phyloP scores from a whole-genome alignment of 169 alveolate species.

The Plasmodium coatneyi region DNA sequence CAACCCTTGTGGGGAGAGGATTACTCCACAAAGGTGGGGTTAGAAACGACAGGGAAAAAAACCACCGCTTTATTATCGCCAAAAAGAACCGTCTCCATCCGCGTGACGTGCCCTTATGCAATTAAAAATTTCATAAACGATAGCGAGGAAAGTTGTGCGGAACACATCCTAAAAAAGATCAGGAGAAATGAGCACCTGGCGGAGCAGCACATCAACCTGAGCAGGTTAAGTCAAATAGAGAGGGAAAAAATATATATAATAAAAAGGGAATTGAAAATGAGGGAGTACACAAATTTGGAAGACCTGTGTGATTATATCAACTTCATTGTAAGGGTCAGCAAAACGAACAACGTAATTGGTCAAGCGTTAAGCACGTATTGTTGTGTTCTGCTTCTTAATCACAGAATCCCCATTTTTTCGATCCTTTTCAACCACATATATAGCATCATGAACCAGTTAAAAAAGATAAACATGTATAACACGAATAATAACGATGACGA shows the following conservation, averaged over 20 bases:
- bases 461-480: background rate
- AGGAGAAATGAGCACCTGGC: slow-evolving; percentile 35
- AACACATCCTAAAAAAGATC: slow-evolving; percentile 16
- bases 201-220: slow-evolving; percentile 44
- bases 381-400: slow-evolving; percentile 65
- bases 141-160: slow-evolving; percentile 31
- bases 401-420: slow-evolving; percentile 72
- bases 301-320: slow-evolving; percentile 73
- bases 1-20: background rate
- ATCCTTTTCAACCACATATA: slow-evolving; percentile 41
- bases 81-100: background rate
- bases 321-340: slow-evolving; percentile 56
- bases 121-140: slow-evolving; percentile 13
- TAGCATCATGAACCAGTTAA: slow-evolving; percentile 14
- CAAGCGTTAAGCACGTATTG: slow-evolving; percentile 55
- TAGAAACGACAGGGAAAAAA: background rate
- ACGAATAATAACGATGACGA: background rate
- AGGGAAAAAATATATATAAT: slow-evolving; percentile 42
- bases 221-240: slow-evolving; percentile 45
- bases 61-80: background rate
- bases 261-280: slow-evolving; percentile 51
- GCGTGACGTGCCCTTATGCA: slow-evolving; percentile 33
- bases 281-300: slow-evolving; percentile 64
- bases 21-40: background rate
- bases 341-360: slow-evolving; percentile 66